These are phyloP conservation scores for Ilyonectria sp. DNA, from an alignment of 2,329 filamentous ascomycete genomes.

Conservation along the genomic window DNA sequence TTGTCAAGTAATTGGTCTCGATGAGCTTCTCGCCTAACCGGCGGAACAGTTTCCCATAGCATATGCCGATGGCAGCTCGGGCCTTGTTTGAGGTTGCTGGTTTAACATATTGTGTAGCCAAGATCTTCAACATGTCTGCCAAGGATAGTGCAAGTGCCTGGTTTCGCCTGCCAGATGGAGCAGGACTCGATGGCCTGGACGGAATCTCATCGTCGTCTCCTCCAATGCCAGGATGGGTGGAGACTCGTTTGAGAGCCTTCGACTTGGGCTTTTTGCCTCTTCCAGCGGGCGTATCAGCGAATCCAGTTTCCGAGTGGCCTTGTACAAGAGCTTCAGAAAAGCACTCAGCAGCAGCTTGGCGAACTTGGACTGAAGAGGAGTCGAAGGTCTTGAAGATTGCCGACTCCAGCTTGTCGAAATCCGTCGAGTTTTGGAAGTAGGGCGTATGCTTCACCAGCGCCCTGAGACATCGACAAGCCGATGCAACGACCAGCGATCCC, in stretches of 20 bases:
- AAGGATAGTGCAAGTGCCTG: slow-evolving; percentile 83
- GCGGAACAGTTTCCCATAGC: slow-evolving; percentile 86
- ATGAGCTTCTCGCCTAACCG: slow-evolving; percentile 86
- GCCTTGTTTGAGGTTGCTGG: slow-evolving; percentile 84
- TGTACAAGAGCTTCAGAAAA: slow-evolving; percentile 88
- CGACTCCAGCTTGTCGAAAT: slow-evolving; percentile 90
- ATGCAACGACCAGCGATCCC: slow-evolving; percentile 83
- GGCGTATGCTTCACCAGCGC: slow-evolving; percentile 79
- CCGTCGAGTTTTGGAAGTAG: slow-evolving; percentile 89
- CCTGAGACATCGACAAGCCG: slow-evolving; percentile 85
- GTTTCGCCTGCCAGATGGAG: slow-evolving; percentile 76
- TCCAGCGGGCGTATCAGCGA: slow-evolving; percentile 62
- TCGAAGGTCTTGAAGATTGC: slow-evolving; percentile 91
- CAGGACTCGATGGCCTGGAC: slow-evolving; percentile 80
- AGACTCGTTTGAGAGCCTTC: slow-evolving; percentile 68
- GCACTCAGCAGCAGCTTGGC: slow-evolving; percentile 89
- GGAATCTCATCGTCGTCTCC: slow-evolving; percentile 82
- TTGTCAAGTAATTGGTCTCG: slow-evolving; percentile 84
- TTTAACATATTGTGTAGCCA: slow-evolving; percentile 86
- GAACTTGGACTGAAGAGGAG: slow-evolving; percentile 79
- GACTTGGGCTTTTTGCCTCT: slow-evolving; percentile 81
- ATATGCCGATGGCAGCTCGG: slow-evolving; percentile 87
- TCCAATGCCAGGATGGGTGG: slow-evolving; percentile 72
- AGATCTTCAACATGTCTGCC: slow-evolving; percentile 81
- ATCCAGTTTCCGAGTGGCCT: slow-evolving; percentile 71